Conservation (phyloP, 2,329 filamentous ascomycete species). For the Xylaria sp. region DNA sequence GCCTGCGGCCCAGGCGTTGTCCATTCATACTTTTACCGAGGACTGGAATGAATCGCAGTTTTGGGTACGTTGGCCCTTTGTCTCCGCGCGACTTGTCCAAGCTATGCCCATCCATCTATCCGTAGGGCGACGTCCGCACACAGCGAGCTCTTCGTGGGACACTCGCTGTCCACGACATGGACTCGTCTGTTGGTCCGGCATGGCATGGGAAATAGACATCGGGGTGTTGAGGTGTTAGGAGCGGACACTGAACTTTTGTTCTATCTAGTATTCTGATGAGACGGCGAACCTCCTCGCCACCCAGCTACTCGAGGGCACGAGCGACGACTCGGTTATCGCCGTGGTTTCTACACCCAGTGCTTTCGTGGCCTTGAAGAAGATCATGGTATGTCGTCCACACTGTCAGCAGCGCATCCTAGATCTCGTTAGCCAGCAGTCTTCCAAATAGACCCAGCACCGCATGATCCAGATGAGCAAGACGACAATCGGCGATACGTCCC, state of each 20-base stretch:
- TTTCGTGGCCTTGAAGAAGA: slow-evolving; percentile 80
- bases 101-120: not conserved
- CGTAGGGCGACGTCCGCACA: no score
- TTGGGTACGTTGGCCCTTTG: slow-evolving; percentile 65
- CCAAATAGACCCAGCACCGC: no score
- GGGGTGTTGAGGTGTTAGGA: no score
- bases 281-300: slow-evolving; percentile 73
- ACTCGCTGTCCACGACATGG: no score
- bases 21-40: slow-evolving; percentile 79
- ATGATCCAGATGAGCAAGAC: not conserved
- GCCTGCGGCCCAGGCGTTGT: slow-evolving; percentile 49
- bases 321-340: slow-evolving; percentile 68
- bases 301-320: slow-evolving; percentile 72
- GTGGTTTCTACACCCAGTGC: slow-evolving; percentile 81
- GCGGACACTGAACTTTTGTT: not conserved
- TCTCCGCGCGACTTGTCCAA: not conserved
- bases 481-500: not conserved
- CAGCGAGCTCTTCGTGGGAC: not conserved
- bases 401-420: not conserved
- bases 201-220: no score
- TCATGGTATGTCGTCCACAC: slow-evolving; percentile 61
- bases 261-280: slow-evolving; percentile 72
- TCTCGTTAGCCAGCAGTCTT: no score
- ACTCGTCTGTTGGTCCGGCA: no score
- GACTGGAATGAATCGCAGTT: slow-evolving; percentile 89